Base-by-base conservation (phyloP, 441 rosid species). In the Theobroma grandiflorum region DNA sequence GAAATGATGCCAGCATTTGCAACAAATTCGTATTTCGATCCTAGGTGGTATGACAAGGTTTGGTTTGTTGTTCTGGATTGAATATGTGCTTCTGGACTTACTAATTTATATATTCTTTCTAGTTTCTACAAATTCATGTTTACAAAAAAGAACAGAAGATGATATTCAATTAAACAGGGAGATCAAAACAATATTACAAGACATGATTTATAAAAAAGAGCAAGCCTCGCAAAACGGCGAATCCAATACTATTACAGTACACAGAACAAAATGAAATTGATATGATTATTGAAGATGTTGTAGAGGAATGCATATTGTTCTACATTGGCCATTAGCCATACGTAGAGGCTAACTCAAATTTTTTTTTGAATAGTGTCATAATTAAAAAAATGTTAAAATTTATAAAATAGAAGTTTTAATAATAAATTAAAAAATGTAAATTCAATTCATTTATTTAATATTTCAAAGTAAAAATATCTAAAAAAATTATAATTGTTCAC, bases 241-340 rank as follows among this genome's bases (percentile, higher is more conserved):
- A 58, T 72, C 68, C 4, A 68, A 66, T 90, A 58, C 42, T 88
- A 77, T 68, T 87, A 61, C 86, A 86, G 11, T 88, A 89, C 2
- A 87, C 73, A 55, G 64, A 78, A 59, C 81, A 77, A 20, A 71
- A 82, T 45, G 57, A 75, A 16, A 62, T 42, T n/a, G 89, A 88
- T 59, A 79, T 90, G 86, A 88, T 78, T 31, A 72, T 84, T 31
- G 82, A 83, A 8, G 93, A 90, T 4, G 85, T 87, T 43, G 81
- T 87, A 35, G 81, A 81, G 31, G 93, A 90, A 68, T 88, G 93
- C 55, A 88, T 84, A 68, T 52, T 87, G 52, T 88, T 90, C 72
- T 90, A 88, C 70, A 71, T 88, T 8, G 90, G 31, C 31, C 31
- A 26, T 26, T 26, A 26, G 31, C 31, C 31, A 26, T 26, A 26